Evolutionary conservation across 495 filamentous ascomycete species (phyloP), one percentile per base, ranked within the genome.

Genomic region (Ramalina peruviana): DNA sequence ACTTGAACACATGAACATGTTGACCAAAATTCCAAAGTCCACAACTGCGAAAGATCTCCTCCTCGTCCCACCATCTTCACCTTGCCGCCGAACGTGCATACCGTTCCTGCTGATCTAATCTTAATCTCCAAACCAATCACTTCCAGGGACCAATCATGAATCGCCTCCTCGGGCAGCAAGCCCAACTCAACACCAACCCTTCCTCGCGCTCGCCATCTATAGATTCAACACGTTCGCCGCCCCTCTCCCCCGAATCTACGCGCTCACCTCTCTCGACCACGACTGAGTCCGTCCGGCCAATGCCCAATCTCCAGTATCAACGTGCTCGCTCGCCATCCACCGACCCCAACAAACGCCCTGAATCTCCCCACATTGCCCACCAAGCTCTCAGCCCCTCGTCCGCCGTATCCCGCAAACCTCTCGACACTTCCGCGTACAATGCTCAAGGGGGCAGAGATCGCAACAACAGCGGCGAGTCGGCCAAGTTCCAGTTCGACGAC

Each of bases 401-500:
- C 36, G 12, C 44, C 30, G 36, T 48, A 23, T 43, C 44, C 6
- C 51, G 51, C 33, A 53, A 53, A 48, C 51, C 51, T 38, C 19
- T 53, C 45, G 39, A 43, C 11, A 33, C 30, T 33, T 33, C 30
- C 30, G 30, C 30, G 30, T 33, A 11, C 30, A 13, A 33, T 33
- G 30, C 30, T 11, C 30, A 33, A 33, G 30, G 30, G 7, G 20
- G 16, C 23, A 36, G 33, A 27, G 23, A 23, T 13, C 23, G 36
- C 44, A 53, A 47, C 36, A 41, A 16, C 21, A 21, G 19, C 43
- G 17, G 12, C 27, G 37, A 27, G 5, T 30, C 39, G 17, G 37
- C 17, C 33, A 51, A 37, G 33, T 54, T 50, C 48, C 40, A 49
- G 1, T 54, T 55, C 40, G 53, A 56, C n/a, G 16, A 52, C 43